Conservation (phyloP, 352 stramenopile species). For the Peronospora farinosa region DNA sequence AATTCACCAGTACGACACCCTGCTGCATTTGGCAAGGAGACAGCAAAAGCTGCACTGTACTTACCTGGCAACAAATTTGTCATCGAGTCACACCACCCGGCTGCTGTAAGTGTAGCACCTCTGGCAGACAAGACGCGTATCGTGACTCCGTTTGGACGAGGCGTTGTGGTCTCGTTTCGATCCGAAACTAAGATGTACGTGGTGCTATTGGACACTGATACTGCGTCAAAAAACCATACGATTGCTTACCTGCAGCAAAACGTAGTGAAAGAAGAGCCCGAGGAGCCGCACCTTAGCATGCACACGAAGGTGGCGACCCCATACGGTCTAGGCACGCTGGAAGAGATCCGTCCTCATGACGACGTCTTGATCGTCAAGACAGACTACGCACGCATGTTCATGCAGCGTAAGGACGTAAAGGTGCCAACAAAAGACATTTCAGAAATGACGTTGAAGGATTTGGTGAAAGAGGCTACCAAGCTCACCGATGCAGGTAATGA, state of each 20-base stretch:
- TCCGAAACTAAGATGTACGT: constrained; percentile 75
- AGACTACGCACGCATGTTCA: constrained; percentile 63
- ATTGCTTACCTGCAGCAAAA: constrained; percentile 65
- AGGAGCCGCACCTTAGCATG: constrained; percentile 64
- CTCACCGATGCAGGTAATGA: constrained; percentile 66
- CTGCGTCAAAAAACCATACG: constrained; percentile 50
- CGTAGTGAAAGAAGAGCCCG: constrained; percentile 59
- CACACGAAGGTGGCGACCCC: constrained; percentile 73
- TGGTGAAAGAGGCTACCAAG: constrained; percentile 58
- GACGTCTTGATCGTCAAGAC: constrained; percentile 64
- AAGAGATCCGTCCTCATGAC: constrained; percentile 59
- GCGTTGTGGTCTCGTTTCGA: constrained; percentile 66
- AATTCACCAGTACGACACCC: constrained; percentile 49
- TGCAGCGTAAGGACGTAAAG: constrained; percentile 75
- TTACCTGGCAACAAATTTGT: constrained; percentile 70
- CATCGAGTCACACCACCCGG: constrained; percentile 57
- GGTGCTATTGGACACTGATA: constrained; percentile 61
- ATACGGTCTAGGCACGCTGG: constrained; percentile 59
- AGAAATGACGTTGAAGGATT: constrained; percentile 76
- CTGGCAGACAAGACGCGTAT: constrained; percentile 71
- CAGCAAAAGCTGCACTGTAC: constrained; percentile 54
- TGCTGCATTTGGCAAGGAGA: constrained; percentile 54
- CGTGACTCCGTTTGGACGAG: constrained; percentile 66
- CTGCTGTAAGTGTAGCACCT: constrained; percentile 50
- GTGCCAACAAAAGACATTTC: constrained; percentile 52